Percentiles rank a stretch among this genome's conserved stretches.
phyloP scores from a whole-genome alignment of 805 yeast species.

The Suhomyces sp. region DNA sequence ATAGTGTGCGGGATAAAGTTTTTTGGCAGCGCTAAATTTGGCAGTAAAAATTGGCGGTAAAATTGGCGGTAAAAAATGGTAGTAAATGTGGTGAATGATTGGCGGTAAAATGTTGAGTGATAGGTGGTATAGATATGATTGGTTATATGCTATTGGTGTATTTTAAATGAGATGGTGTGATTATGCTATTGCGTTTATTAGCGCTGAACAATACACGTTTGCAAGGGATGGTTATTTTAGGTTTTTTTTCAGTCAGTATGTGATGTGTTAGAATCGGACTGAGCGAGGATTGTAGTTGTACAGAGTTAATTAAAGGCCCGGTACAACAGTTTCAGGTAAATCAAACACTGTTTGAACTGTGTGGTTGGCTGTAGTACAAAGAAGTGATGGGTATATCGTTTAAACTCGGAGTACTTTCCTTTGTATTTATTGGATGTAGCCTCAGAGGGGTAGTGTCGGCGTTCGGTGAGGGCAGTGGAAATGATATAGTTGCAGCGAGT shows the following conservation, averaged over 20 bases:
- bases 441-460: conserved; percentile 6
- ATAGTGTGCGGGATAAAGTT: not conserved
- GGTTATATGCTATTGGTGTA: no score
- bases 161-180: no score
- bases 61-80: not conserved
- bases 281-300: not conserved
- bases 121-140: not conserved
- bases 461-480: not conserved
- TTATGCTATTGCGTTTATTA: no score
- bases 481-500: conserved; percentile 1
- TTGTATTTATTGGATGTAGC: conserved; percentile 5
- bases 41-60: not conserved
- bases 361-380: not conserved
- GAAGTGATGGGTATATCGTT: not conserved
- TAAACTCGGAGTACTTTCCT: not conserved
- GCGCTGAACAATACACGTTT: not conserved
- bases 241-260: no score
- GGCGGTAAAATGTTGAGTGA: not conserved
- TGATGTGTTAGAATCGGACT: not conserved
- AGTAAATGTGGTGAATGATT: not conserved
- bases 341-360: not conserved
- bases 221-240: not conserved
- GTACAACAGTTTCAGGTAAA: not conserved
- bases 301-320: not conserved
- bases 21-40: not conserved